A percentile compares a stretch with the other conserved stretches of the same genome.
Conservation (phyloP, 345 rosid genomes). For the Aquilaria yunnanensis region DNA sequence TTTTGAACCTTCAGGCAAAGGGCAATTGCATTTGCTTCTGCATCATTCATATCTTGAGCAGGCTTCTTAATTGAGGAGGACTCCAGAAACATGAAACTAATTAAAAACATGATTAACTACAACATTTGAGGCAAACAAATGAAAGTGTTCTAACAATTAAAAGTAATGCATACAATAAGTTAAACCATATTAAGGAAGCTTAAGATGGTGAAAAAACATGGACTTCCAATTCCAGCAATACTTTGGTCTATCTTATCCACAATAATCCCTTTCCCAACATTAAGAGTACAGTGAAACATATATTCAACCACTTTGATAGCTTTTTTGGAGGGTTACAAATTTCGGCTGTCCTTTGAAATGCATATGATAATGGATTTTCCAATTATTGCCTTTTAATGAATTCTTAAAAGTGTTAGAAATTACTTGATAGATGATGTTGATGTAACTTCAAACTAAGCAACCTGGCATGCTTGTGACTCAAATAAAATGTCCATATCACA, state of each 20-base stretch:
- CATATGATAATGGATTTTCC: slow-evolving; percentile 88
- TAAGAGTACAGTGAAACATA: slow-evolving; percentile 61
- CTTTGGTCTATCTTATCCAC: slow-evolving; percentile 50
- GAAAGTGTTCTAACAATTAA: slow-evolving; percentile 9
- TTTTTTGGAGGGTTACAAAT: slow-evolving; percentile 50
- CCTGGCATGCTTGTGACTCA: too few species aligned
- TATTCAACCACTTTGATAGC: slow-evolving; percentile 53
- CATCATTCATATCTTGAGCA: neutral
- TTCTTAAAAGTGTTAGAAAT: too few species aligned
- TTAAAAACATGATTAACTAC: slow-evolving; percentile 70
- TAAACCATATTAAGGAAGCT: neutral
- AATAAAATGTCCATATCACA: too few species aligned
- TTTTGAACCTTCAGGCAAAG: too few species aligned
- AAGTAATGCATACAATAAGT: neutral
- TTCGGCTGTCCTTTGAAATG: slow-evolving; percentile 67
- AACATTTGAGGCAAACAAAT: slow-evolving; percentile 26
- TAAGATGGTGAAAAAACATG: slow-evolving; percentile 9
- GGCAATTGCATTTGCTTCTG: too few species aligned
- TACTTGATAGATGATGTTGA: too few species aligned
- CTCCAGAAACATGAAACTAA: slow-evolving; percentile 22
- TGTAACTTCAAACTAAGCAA: too few species aligned
- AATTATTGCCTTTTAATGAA: slow-evolving; percentile 64
- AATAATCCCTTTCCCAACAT: slow-evolving; percentile 42
- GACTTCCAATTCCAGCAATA: slow-evolving; percentile 71
- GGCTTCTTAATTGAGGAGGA: slow-evolving; percentile 20